A percentile compares a stretch with the other conserved stretches of the same genome.
phyloP scores from a whole-genome alignment of 1,284 basidiomycete species.

The Sanghuangporus weigelae region DNA sequence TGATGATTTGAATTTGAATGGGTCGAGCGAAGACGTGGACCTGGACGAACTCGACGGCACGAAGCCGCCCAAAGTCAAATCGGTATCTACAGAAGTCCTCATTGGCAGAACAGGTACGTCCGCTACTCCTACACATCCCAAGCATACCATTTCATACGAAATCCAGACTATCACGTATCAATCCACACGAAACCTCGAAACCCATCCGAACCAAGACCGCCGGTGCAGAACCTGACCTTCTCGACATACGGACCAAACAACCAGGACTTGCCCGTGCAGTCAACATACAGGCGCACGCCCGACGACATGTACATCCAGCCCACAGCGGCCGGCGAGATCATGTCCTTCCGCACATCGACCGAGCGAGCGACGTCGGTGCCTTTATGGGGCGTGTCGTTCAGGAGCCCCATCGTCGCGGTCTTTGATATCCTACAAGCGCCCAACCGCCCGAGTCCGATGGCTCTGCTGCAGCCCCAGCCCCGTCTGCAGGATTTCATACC shows the following conservation, averaged over 20 bases:
- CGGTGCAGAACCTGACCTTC: slow-evolving; percentile 72
- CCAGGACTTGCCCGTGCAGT: slow-evolving; percentile 61
- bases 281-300: slow-evolving; percentile 60
- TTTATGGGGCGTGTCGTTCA: slow-evolving; percentile 56
- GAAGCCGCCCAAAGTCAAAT: slow-evolving; percentile 33
- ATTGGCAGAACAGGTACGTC: slow-evolving; percentile 77
- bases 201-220: slow-evolving; percentile 32
- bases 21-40: slow-evolving; percentile 42
- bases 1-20: slow-evolving; percentile 43
- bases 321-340: slow-evolving; percentile 68
- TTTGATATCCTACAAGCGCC: slow-evolving; percentile 66
- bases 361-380: slow-evolving; percentile 33
- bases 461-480: slow-evolving; percentile 74
- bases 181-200: slow-evolving; percentile 49
- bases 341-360: slow-evolving; percentile 56
- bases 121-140: no score
- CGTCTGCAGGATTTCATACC: slow-evolving; percentile 61
- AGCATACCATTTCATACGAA: background rate
- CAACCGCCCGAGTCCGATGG: slow-evolving; percentile 52
- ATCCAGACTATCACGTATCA: slow-evolving; percentile 65
- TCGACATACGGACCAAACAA: slow-evolving; percentile 84
- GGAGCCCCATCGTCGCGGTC: slow-evolving; percentile 67
- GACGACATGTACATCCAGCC: slow-evolving; percentile 77
- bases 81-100: slow-evolving; percentile 56
- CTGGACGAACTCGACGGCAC: slow-evolving; percentile 67